A percentile compares a stretch with the other conserved stretches of the same genome.
phyloP scores from a whole-genome alignment of 2,329 filamentous ascomycete species.

The Fusarium staphyleae region DNA sequence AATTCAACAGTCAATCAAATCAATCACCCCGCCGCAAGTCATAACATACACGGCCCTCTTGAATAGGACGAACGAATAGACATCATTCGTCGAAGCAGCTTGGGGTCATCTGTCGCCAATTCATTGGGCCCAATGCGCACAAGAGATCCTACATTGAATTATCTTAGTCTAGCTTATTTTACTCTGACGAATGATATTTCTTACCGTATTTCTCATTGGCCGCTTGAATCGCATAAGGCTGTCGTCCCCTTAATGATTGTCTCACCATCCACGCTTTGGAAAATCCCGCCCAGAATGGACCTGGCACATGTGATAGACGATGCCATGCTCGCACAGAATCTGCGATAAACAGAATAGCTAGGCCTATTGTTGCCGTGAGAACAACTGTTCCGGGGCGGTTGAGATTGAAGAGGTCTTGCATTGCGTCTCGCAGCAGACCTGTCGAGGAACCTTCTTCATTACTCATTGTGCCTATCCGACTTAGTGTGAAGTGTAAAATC shows the following conservation, averaged over 20 bases:
- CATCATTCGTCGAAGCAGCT: constrained; percentile 46
- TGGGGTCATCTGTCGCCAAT: constrained; percentile 47
- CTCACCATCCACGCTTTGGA: constrained; percentile 46
- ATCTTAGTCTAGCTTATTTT: constrained; percentile 1
- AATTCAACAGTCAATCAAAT: neutral
- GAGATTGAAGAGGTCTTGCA: neutral
- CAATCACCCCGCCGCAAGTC: too few species aligned
- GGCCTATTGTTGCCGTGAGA: neutral
- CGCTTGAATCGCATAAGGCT: constrained; percentile 39
- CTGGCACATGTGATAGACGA: constrained; percentile 46
- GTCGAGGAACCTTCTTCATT: neutral
- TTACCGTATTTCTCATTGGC: constrained; percentile 40
- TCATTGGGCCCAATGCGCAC: constrained; percentile 48
- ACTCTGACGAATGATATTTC: neutral
- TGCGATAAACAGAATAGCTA: constrained; percentile 13
- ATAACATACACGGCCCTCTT: constrained; percentile 39
- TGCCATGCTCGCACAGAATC: constrained; percentile 38
- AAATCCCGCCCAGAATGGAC: constrained; percentile 45
- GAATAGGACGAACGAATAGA: constrained; percentile 44
- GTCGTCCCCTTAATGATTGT: constrained; percentile 36
- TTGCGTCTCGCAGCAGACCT: neutral
- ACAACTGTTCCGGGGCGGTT: neutral
- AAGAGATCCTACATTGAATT: constrained; percentile 39
- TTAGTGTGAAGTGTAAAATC: neutral
- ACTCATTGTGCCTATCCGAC: constrained; percentile 1